phyloP scores from a whole-genome alignment of 2,329 filamentous ascomycete species.

The Aspergillus brunneoviolaceus region DNA sequence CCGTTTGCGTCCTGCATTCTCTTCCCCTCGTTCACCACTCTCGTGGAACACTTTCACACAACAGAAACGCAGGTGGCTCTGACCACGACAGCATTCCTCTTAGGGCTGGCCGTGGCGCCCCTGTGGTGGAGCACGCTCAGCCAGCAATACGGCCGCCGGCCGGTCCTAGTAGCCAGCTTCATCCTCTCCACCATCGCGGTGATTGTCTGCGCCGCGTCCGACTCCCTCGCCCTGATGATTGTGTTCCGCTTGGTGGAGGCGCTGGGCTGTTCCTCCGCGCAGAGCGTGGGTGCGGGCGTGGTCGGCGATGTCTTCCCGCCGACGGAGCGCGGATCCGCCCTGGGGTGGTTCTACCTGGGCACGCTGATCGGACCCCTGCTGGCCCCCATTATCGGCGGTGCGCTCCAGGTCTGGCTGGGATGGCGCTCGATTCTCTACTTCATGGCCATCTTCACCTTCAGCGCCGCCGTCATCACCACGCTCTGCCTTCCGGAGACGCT shows the following conservation, averaged over 20 bases:
- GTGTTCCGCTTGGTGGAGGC: background rate
- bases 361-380: background rate
- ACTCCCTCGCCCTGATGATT: background rate
- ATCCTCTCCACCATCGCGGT: background rate
- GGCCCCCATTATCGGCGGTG: background rate
- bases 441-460: too few relatives aligned
- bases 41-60: background rate
- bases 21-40: slow-evolving; percentile 2
- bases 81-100: background rate
- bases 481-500: too few relatives aligned
- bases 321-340: background rate
- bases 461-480: too few relatives aligned
- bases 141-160: background rate
- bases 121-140: background rate
- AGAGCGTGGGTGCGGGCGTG: too few relatives aligned
- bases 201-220: background rate
- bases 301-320: too few relatives aligned
- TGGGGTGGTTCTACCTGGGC: background rate
- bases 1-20: background rate
- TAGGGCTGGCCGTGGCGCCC: background rate
- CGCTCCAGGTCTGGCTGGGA: background rate
- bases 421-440: too few relatives aligned
- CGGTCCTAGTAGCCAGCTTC: background rate
- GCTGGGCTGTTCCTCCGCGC: background rate
- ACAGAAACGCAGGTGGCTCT: background rate